Percentiles rank a stretch among this genome's conserved stretches.
These are phyloP conservation scores for Ambrosiella beaveri DNA, from an alignment of 2,329 filamentous ascomycete species.

Conservation along the genomic window DNA sequence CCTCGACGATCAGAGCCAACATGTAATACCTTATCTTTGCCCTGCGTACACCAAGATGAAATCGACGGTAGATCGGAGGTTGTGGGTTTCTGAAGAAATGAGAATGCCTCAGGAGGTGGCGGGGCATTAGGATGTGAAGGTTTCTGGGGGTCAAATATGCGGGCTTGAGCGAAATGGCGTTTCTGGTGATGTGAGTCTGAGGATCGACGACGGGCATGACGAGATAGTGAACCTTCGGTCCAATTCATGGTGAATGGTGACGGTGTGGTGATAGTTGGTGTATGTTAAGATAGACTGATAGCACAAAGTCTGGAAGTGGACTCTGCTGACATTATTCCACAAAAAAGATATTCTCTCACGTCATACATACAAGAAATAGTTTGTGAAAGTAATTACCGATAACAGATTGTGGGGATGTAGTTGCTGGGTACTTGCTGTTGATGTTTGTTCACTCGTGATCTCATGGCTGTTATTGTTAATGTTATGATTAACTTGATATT, in stretches of 20 bases:
- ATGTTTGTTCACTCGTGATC: no score
- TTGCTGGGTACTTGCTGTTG: no score
- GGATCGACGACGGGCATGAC: slow-evolving; percentile 21
- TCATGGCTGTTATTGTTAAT: no score
- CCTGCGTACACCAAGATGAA: no score
- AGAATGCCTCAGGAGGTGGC: slow-evolving; percentile 1
- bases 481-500: no score
- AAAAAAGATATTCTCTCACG: no score
- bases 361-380: no score
- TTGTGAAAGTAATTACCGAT: no score
- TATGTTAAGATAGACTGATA: neutral
- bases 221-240: slow-evolving; percentile 23
- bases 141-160: neutral
- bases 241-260: slow-evolving; percentile 23
- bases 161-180: slow-evolving; percentile 21
- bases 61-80: neutral
- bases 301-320: neutral
- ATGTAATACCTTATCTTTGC: no score
- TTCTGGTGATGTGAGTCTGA: slow-evolving; percentile 22
- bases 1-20: no score
- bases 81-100: neutral
- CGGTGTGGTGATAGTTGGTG: neutral
- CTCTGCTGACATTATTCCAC: no score
- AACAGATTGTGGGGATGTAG: no score
- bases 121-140: neutral